Conservation (phyloP, 371 early-diverging fungal species). For the Nematocida sp. region DNA sequence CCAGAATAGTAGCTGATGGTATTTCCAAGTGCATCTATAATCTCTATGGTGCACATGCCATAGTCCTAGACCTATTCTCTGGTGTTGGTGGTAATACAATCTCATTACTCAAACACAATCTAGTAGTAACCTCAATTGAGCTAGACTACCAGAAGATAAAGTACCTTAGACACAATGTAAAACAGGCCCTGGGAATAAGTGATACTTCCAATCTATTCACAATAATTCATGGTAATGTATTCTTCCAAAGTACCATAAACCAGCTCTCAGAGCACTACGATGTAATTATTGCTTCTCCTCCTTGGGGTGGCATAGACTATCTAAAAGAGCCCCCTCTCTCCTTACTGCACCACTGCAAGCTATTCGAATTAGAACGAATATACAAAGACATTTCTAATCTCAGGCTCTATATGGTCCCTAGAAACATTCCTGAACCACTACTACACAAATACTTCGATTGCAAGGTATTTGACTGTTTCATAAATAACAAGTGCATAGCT, state of each 20-base stretch:
- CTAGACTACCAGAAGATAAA: conserved; percentile 29
- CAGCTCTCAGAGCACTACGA: conserved; percentile 6
- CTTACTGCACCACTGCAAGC: neutral
- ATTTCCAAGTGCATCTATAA: conserved; percentile 7
- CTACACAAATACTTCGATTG: neutral
- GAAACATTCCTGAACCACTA: neutral
- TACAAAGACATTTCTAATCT: neutral
- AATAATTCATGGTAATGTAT: conserved; percentile 21
- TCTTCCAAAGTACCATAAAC: neutral
- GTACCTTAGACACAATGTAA: conserved; percentile 29
- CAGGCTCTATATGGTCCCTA: conserved; percentile 36
- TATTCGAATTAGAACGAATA: conserved; percentile 22
- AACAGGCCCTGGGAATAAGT: neutral
- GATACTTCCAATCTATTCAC: neutral
- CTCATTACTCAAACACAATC: conserved; percentile 18
- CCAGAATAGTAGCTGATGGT: conserved; percentile 5
- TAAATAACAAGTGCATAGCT: neutral
- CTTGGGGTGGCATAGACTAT: conserved; percentile 45
- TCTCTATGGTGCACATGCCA: neutral
- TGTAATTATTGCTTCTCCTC: conserved; percentile 36
- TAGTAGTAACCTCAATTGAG: conserved; percentile 26
- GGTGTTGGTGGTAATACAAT: conserved; percentile 46
- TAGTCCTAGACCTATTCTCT: conserved; percentile 35
- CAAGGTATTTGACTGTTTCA: neutral
- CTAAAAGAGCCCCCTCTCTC: neutral